Evolutionary conservation across 148 eudicot species (phyloP).

Genomic region (Nepenthes gracilis): DNA sequence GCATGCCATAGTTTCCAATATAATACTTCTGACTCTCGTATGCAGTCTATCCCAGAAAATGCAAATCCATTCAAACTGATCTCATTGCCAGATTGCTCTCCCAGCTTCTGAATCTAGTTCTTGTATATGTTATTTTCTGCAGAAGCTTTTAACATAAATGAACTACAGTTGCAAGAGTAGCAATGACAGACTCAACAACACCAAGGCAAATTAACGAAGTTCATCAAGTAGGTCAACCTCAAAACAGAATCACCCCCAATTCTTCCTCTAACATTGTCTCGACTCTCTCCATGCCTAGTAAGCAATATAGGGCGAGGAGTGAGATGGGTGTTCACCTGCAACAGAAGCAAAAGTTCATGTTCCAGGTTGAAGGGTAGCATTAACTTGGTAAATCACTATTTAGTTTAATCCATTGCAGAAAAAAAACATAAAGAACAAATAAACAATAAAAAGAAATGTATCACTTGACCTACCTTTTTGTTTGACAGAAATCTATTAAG

Average conservation of each 20-base stretch:
- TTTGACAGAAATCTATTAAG: no score
- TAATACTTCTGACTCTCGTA: no score
- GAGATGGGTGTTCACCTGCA: constrained; percentile 89
- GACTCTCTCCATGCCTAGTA: constrained; percentile 97
- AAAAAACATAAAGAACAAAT: not conserved
- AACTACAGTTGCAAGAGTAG: no score
- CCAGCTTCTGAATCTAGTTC: no score
- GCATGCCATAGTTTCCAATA: no score
- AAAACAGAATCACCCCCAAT: constrained; percentile 84
- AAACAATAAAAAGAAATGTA: not conserved
- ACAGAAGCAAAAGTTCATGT: constrained; percentile 5
- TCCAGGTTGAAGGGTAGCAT: not conserved
- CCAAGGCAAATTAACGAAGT: no score
- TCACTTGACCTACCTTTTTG: not conserved
- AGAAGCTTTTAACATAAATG: no score
- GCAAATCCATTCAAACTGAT: no score
- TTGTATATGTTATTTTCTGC: no score
- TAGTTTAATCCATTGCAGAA: not conserved
- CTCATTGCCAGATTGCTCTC: no score
- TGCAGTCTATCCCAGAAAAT: no score
- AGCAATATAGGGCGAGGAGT: constrained; percentile 92
- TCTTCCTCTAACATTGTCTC: constrained; percentile 83
- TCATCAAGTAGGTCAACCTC: constrained; percentile 29
- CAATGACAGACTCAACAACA: no score
- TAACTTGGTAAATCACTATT: not conserved